Evolutionary conservation across 2,329 filamentous ascomycete species (phyloP).

Genomic region (Fusarium armeniacum): DNA sequence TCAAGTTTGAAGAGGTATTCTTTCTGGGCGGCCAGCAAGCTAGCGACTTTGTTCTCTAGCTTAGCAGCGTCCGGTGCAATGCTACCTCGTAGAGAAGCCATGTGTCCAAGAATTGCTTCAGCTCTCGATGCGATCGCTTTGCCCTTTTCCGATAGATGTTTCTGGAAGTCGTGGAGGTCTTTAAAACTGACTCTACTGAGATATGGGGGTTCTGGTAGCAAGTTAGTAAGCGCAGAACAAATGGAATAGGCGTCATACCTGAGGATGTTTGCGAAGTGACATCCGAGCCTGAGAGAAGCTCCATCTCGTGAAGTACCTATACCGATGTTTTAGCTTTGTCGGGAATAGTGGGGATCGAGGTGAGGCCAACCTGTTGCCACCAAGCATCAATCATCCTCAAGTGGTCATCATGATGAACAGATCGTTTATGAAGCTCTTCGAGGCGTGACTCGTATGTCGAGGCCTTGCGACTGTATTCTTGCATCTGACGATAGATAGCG

Average conservation of each 20-base stretch:
- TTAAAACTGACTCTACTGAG: constrained; percentile 73
- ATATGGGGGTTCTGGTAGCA: constrained; percentile 66
- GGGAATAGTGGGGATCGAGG: neutral
- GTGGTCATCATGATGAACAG: constrained; percentile 91
- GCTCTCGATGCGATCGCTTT: constrained; percentile 82
- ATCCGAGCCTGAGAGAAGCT: constrained; percentile 68
- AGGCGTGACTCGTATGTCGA: constrained; percentile 83
- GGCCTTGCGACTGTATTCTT: constrained; percentile 95
- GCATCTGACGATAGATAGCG: constrained; percentile 97
- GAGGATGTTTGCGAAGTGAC: constrained; percentile 43
- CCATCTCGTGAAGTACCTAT: constrained; percentile 75
- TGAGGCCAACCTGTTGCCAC: constrained; percentile 84
- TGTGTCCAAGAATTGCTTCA: constrained; percentile 73
- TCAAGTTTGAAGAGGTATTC: constrained; percentile 82
- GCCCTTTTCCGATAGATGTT: constrained; percentile 82
- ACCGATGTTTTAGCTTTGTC: constrained; percentile 28
- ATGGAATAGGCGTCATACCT: constrained; percentile 43
- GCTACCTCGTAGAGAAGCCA: constrained; percentile 66
- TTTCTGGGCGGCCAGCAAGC: constrained; percentile 85
- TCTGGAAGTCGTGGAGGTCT: constrained; percentile 79
- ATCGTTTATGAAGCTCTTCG: constrained; percentile 82
- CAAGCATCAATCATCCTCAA: constrained; percentile 90
- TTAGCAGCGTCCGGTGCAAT: constrained; percentile 77
- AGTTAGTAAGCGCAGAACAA: constrained; percentile 34
- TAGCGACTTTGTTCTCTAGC: constrained; percentile 81